Evolutionary conservation across 1,284 basidiomycete species (phyloP).

Genomic region (Cutaneotrichosporon mucoides): DNA sequence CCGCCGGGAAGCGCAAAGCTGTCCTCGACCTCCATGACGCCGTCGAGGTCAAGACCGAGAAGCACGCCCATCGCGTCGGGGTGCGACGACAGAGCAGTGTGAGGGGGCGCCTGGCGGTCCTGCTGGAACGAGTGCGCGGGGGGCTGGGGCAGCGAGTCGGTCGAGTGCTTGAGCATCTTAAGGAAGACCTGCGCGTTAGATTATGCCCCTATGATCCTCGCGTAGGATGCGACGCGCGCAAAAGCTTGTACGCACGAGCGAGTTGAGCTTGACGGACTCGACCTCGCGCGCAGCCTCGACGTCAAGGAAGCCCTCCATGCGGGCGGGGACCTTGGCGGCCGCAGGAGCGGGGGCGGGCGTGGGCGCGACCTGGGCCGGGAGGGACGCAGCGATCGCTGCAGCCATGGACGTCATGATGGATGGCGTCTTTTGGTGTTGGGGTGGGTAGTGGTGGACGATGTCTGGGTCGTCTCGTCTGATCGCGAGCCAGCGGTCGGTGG

Average conservation of each 20-base stretch:
- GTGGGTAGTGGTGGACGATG: slow-evolving; percentile 1
- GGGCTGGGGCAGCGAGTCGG: slow-evolving; percentile 45
- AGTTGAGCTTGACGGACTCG: slow-evolving; percentile 72
- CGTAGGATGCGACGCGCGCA: slow-evolving; percentile 9
- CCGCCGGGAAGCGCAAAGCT: slow-evolving; percentile 70
- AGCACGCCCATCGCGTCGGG: slow-evolving; percentile 74
- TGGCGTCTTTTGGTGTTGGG: slow-evolving; percentile 16
- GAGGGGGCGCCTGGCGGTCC: slow-evolving; percentile 43
- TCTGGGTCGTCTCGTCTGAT: neutral
- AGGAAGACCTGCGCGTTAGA: slow-evolving; percentile 65
- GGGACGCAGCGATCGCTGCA: slow-evolving; percentile 70
- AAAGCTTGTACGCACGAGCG: slow-evolving; percentile 58
- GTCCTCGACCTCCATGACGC: slow-evolving; percentile 86
- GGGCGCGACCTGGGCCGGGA: slow-evolving; percentile 61
- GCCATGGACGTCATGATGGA: slow-evolving; percentile 66
- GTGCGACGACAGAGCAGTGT: slow-evolving; percentile 39
- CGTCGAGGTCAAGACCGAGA: slow-evolving; percentile 87
- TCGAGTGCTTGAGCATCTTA: slow-evolving; percentile 78
- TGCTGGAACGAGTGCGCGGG: slow-evolving; percentile 33
- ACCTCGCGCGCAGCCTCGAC: slow-evolving; percentile 78
- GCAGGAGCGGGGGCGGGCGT: slow-evolving; percentile 58
- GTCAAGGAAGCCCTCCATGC: slow-evolving; percentile 84
- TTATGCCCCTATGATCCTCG: neutral
- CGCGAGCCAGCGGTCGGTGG: neutral
- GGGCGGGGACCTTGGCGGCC: slow-evolving; percentile 65